A percentile compares a stretch with the other conserved stretches of the same genome.
phyloP scores from a whole-genome alignment of 2,329 filamentous ascomycete genomes.

The Bertia moriformis region DNA sequence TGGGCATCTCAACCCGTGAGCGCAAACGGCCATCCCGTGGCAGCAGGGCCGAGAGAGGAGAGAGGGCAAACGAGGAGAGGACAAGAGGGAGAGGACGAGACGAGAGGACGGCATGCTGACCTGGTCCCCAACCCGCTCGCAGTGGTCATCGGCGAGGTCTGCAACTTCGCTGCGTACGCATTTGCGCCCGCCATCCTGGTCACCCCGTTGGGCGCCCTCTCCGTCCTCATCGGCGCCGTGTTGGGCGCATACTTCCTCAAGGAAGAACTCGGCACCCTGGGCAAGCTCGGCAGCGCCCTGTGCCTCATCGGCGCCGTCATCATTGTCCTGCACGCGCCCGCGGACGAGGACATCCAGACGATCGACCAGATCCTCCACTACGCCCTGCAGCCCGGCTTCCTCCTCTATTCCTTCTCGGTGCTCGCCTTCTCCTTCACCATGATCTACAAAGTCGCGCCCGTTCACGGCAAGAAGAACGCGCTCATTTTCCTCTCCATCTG shows the following conservation, averaged over 20 bases:
- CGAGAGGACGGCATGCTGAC: no score
- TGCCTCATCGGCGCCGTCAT: slow-evolving; percentile 93
- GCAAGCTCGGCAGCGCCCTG: slow-evolving; percentile 88
- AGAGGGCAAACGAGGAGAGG: slow-evolving; percentile 7
- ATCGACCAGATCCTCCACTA: slow-evolving; percentile 85
- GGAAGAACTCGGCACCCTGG: slow-evolving; percentile 77
- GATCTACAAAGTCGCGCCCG: slow-evolving; percentile 88
- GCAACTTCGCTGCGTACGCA: slow-evolving; percentile 95
- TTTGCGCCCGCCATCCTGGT: slow-evolving; percentile 96
- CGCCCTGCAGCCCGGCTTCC: slow-evolving; percentile 76
- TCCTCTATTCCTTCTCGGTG: slow-evolving; percentile 71
- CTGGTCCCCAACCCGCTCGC: slow-evolving; percentile 8
- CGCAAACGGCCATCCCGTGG: slow-evolving; percentile 3
- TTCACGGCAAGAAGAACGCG: slow-evolving; percentile 87
- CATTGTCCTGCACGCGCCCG: slow-evolving; percentile 90
- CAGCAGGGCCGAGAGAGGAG: not conserved
- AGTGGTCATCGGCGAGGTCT: slow-evolving; percentile 88
- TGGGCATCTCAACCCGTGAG: slow-evolving; percentile 76
- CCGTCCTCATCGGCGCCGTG: slow-evolving; percentile 87
- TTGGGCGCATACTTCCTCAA: slow-evolving; percentile 87
- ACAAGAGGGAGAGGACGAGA: slow-evolving; percentile 2
- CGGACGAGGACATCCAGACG: slow-evolving; percentile 78
- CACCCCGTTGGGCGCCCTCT: slow-evolving; percentile 82
- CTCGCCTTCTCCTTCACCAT: slow-evolving; percentile 75
- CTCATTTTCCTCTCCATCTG: slow-evolving; percentile 95